Conservation (phyloP, 2,329 filamentous ascomycete species). For the Talaromyces pinophilus region DNA sequence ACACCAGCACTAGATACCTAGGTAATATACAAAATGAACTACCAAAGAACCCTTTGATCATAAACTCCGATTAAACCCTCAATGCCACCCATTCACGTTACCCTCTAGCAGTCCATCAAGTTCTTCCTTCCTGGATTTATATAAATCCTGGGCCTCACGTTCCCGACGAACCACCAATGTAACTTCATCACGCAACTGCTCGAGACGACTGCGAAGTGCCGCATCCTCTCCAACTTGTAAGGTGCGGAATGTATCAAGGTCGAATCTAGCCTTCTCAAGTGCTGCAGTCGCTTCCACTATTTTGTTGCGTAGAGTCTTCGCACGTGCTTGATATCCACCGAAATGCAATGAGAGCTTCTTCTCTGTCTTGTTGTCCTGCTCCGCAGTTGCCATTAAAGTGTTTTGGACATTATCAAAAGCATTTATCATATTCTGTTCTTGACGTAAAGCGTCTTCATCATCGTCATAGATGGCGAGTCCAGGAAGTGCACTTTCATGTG, state of each 20-base stretch:
- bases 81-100: constrained; percentile 44
- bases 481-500: constrained; percentile 60
- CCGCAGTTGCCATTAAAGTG: constrained; percentile 70
- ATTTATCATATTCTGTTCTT: constrained; percentile 62
- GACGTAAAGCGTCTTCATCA: constrained; percentile 63
- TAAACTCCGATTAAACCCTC: constrained; percentile 18
- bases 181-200: constrained; percentile 78
- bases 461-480: constrained; percentile 80
- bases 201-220: constrained; percentile 70
- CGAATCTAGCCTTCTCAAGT: constrained; percentile 70
- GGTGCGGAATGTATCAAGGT: constrained; percentile 72
- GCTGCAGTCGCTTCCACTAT: constrained; percentile 73
- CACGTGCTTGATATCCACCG: constrained; percentile 85
- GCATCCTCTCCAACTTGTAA: constrained; percentile 78
- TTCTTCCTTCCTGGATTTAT: constrained; percentile 75
- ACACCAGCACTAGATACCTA: not conserved
- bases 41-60: not conserved
- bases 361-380: constrained; percentile 82
- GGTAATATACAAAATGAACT: constrained; percentile 16
- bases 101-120: constrained; percentile 59
- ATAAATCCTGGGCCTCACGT: constrained; percentile 86
- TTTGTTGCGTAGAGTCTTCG: constrained; percentile 77
- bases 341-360: constrained; percentile 88
- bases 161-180: constrained; percentile 76
- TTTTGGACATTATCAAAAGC: constrained; percentile 77